These are phyloP conservation scores for Acacia acuminata DNA, from an alignment of 306 rosid species.

Conservation along the genomic window DNA sequence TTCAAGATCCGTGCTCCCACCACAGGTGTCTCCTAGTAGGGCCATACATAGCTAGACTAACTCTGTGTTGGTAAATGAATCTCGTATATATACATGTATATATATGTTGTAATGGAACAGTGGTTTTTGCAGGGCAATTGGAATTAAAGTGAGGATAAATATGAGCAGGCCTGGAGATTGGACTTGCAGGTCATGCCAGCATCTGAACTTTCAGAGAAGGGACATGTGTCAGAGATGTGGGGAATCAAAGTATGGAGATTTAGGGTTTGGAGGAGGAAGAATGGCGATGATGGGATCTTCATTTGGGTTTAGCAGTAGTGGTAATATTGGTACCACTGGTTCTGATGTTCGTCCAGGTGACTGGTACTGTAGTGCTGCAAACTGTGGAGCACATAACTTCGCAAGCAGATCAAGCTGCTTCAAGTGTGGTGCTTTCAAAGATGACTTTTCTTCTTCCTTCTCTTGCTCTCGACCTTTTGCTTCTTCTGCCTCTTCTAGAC, in stretches of 20 bases:
- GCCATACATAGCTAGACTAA: no score
- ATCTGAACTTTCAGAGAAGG: constrained; percentile 72
- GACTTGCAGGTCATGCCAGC: constrained; percentile 80
- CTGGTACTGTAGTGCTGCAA: constrained; percentile 60
- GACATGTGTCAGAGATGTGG: constrained; percentile 79
- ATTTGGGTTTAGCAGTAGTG: constrained; percentile 35
- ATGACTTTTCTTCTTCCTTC: constrained; percentile 43
- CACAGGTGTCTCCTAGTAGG: no score
- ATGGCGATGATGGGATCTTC: constrained; percentile 39
- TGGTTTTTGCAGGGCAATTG: constrained; percentile 4
- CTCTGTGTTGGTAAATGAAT: not conserved
- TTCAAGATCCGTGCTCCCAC: no score
- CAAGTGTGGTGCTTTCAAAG: constrained; percentile 79
- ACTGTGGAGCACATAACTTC: constrained; percentile 69
- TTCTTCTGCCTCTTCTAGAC: constrained; percentile 27
- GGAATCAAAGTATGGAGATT: constrained; percentile 42
- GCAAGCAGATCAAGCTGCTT: constrained; percentile 80
- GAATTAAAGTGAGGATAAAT: not conserved
- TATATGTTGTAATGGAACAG: not conserved
- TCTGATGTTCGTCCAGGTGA: constrained; percentile 79
- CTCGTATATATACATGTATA: not conserved
- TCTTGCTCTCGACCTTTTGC: constrained; percentile 41
- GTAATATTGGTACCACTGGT: constrained; percentile 16
- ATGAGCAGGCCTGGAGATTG: constrained; percentile 81
- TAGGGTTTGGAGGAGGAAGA: constrained; percentile 30